Evolutionary conservation across 2,329 filamentous ascomycete genomes (phyloP), one percentile per base, ranked within the genome.

Genomic region (Calonectria pseudoreteaudii): DNA sequence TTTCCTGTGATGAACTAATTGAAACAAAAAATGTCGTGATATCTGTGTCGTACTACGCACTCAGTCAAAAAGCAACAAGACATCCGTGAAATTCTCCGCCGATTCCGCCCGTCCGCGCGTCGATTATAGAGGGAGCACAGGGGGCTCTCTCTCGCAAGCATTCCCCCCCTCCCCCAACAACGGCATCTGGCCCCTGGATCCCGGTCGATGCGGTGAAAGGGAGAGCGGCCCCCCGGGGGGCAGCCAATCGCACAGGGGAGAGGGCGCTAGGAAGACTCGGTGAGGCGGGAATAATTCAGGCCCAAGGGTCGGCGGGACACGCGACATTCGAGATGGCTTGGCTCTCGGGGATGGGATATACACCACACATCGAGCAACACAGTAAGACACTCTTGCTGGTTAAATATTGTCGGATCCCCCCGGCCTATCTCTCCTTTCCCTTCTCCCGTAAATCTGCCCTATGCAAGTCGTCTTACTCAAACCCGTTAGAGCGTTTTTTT

Each of bases 1-100:
- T 64, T 49, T 3, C 2, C n/a, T 31, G 26, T 18, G 18, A 65
- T 49, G 41, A 65, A 11, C 7, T 4, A 13, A 49, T 31, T 65
- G 60, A 47, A 49, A 65, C 38, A 49, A 65, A 65, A 65, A 49
- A 49, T 65, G 60, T 65, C 60, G 60, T 65, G 60, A 65, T 65
- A 65, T 65, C 60, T 14, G 30, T 44, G 60, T 65, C 41, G 38
- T 49, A 65, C 26, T 65, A 62, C 56, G 56, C 56, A 62, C 56
- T 62, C 23, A 26, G n/a, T 30, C n/a, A 6, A 62, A 62, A 62
- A 62, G 56, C 56, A 62, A 44, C 34, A 23, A 62, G 16, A 28
- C 11, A 34, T 30, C 60, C 60, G 60, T 31, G 23, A 65, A 65
- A 49, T 65, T 65, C 60, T 34, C 60, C 60, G 41, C 38, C 26